phyloP scores from a whole-genome alignment of 192 early-diverging fungal species.

The Gamsiella multidivaricata region DNA sequence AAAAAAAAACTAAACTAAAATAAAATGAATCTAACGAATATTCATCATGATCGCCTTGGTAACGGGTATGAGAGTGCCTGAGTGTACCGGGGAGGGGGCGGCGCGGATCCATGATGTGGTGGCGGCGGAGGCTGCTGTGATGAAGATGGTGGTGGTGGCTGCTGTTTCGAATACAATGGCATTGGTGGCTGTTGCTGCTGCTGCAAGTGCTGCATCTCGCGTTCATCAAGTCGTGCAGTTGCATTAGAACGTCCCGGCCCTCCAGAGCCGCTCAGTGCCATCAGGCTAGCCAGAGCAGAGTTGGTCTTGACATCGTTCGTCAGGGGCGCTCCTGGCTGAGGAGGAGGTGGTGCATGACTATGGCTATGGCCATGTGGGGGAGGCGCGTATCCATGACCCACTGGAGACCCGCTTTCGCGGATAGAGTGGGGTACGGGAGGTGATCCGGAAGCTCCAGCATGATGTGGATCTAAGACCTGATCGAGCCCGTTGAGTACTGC shows the following conservation, averaged over 20 bases:
- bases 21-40: background rate
- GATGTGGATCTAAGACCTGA: constrained; percentile 57
- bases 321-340: constrained; percentile 10
- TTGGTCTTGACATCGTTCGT: constrained; percentile 29
- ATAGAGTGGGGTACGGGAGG: constrained; percentile 28
- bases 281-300: constrained; percentile 33
- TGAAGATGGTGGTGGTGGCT: background rate
- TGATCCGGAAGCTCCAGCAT: constrained; percentile 19
- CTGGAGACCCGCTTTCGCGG: constrained; percentile 31
- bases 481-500: constrained; percentile 66
- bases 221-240: constrained; percentile 22
- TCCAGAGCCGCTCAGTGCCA: constrained; percentile 31
- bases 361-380: constrained; percentile 18
- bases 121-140: constrained; percentile 6
- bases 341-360: constrained; percentile 7
- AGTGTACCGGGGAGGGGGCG: constrained; percentile 16
- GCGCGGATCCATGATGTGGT: constrained; percentile 11
- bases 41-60: constrained; percentile 32
- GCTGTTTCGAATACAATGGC: constrained; percentile 7
- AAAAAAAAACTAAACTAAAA: constrained; percentile 5
- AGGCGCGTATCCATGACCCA: constrained; percentile 25
- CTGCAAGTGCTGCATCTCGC: constrained; percentile 34
- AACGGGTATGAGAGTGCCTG: constrained; percentile 31
- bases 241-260: constrained; percentile 12
- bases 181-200: constrained; percentile 2